Conservation (phyloP, 2,329 filamentous ascomycete genomes). For the Xylaria arbuscula region DNA sequence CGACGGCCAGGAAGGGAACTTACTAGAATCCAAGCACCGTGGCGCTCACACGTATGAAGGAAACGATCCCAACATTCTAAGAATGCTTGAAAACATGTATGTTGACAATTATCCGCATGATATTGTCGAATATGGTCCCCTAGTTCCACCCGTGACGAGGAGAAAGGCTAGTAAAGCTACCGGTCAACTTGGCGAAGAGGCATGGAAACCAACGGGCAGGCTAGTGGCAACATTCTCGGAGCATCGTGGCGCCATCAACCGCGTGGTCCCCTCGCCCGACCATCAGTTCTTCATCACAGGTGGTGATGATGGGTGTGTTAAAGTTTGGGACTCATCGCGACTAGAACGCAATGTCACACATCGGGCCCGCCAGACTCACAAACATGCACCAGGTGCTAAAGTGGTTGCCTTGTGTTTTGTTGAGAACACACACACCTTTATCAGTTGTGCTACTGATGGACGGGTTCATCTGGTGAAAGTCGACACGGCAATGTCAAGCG, state of each 20-base stretch:
- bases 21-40: constrained; percentile 60
- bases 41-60: constrained; percentile 87
- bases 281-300: constrained; percentile 95
- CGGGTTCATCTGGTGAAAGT: constrained; percentile 90
- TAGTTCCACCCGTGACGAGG: constrained; percentile 75
- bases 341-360: constrained; percentile 92
- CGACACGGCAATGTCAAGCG: constrained; percentile 60
- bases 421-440: constrained; percentile 92
- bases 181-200: constrained; percentile 64
- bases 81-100: constrained; percentile 87
- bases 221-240: constrained; percentile 91
- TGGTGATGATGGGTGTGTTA: constrained; percentile 89
- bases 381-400: constrained; percentile 74
- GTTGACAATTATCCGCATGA: constrained; percentile 75
- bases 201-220: constrained; percentile 86
- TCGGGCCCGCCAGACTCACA: constrained; percentile 86
- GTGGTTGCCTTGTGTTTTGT: constrained; percentile 90
- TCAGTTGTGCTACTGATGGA: constrained; percentile 90
- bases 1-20: constrained; percentile 48
- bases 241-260: constrained; percentile 83
- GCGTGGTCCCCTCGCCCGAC: constrained; percentile 85
- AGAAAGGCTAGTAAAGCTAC: constrained; percentile 62
- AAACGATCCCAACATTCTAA: constrained; percentile 75
- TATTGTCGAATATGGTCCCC: constrained; percentile 78
- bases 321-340: constrained; percentile 90